Percentiles rank a stretch among this genome's conserved stretches.
Conservation (phyloP, 2,329 filamentous ascomycete genomes). For the Paracorniculantispora psalliotae region DNA sequence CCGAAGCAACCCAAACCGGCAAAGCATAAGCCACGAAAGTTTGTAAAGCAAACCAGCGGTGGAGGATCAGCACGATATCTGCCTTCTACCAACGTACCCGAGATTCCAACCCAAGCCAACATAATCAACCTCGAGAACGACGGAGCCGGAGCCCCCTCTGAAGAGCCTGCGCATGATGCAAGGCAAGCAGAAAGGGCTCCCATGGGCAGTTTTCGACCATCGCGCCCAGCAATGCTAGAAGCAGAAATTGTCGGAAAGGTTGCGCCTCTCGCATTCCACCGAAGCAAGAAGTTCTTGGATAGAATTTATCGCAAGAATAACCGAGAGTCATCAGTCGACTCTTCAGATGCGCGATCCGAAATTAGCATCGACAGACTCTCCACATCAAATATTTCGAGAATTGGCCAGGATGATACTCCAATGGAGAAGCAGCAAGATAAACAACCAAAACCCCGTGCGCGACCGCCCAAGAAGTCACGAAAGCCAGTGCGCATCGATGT, state of each 20-base stretch:
- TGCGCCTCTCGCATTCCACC: constrained; percentile 38
- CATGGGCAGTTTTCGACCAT: constrained; percentile 1
- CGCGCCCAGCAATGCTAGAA: constrained; percentile 54
- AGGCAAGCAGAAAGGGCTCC: background rate
- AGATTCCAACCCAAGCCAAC: background rate
- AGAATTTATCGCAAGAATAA: constrained; percentile 42
- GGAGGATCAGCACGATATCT: constrained; percentile 19
- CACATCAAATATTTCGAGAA: background rate
- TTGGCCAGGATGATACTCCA: background rate
- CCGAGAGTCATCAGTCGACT: constrained; percentile 22
- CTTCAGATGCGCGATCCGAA: background rate
- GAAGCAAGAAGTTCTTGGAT: constrained; percentile 51
- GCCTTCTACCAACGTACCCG: background rate
- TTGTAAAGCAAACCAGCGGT: constrained; percentile 26
- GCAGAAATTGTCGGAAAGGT: constrained; percentile 33
- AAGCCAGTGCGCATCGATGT: constrained; percentile 42
- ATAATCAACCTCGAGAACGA: background rate
- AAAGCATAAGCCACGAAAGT: constrained; percentile 19
- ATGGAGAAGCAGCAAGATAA: constrained; percentile 8
- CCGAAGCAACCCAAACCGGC: background rate
- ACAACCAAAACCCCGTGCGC: constrained; percentile 20
- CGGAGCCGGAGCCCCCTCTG: background rate
- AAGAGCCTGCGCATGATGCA: background rate
- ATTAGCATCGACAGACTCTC: background rate
- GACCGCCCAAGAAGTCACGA: background rate